These are phyloP conservation scores for Rhodosorus marinus DNA, from an alignment of 23 red algal species.

Conservation along the genomic window DNA sequence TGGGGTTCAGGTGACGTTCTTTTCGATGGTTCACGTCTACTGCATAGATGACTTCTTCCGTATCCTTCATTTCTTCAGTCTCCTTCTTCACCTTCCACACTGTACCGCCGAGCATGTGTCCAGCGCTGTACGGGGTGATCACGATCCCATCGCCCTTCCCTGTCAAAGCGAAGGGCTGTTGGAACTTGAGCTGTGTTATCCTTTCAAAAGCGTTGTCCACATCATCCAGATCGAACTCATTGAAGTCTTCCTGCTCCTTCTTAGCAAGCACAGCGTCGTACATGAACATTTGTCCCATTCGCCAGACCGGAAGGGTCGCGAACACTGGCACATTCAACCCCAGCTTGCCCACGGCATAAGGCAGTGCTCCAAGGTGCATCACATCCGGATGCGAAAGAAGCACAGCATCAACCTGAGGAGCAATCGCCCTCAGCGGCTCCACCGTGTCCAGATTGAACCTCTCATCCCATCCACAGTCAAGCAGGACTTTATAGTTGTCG, in stretches of 20 bases:
- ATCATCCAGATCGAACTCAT: conserved; percentile 68
- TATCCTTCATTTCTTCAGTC: conserved; percentile 72
- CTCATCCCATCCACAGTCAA: conserved; percentile 88
- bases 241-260: conserved; percentile 27
- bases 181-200: conserved; percentile 79
- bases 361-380: conserved; percentile 83
- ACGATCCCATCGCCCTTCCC: conserved; percentile 29
- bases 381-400: conserved; percentile 68
- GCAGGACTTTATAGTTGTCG: conserved; percentile 64
- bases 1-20: conserved; percentile 75
- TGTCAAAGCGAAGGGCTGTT: conserved; percentile 44
- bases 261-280: conserved; percentile 62
- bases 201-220: conserved; percentile 85
- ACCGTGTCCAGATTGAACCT: conserved; percentile 19
- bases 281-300: conserved; percentile 89
- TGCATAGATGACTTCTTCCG: conserved; percentile 78
- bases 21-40: conserved; percentile 77
- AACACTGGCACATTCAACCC: conserved; percentile 46
- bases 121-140: conserved; percentile 71
- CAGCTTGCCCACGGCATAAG: conserved; percentile 44
- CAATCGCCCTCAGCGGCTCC: conserved; percentile 13
- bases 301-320: conserved; percentile 65
- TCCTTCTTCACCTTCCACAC: conserved; percentile 88
- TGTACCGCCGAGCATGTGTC: conserved; percentile 73
- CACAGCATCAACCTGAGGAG: conserved; percentile 67